Conservation (phyloP, 768 basidiomycete genomes). For the Lactifluus hygrophoroides region DNA sequence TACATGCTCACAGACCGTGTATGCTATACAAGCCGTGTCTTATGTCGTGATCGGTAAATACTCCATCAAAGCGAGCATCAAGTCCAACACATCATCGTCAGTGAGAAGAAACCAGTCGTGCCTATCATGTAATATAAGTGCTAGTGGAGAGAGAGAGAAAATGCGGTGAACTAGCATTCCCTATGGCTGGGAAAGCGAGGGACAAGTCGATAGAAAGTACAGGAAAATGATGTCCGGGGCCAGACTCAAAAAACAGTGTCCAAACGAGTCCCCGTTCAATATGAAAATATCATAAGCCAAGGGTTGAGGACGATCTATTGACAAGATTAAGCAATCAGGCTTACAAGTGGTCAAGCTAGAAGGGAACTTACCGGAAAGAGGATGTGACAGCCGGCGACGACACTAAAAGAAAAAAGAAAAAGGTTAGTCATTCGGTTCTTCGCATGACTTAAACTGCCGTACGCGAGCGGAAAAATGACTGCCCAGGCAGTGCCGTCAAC, state of each 20-base stretch:
- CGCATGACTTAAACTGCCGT: constrained; percentile 26
- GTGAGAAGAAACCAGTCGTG: background rate
- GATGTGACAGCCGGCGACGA: constrained; percentile 58
- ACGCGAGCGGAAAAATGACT: constrained; percentile 68
- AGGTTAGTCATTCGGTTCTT: background rate
- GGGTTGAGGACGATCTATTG: constrained; percentile 74
- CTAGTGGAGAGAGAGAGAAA: background rate
- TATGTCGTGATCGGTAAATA: background rate
- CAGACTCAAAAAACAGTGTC: background rate
- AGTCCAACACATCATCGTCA: background rate
- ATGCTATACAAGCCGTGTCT: background rate
- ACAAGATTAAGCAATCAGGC: constrained; percentile 22
- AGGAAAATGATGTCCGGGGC: background rate
- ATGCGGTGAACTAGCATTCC: background rate
- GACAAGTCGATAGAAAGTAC: background rate
- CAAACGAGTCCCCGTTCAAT: constrained; percentile 24
- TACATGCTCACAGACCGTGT: background rate
- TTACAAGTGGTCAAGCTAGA: constrained; percentile 1
- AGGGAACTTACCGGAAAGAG: constrained; percentile 60
- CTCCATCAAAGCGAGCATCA: background rate
- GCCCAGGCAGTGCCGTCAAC: constrained; percentile 60
- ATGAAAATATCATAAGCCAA: constrained; percentile 80
- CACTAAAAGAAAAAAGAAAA: constrained; percentile 26
- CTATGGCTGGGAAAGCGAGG: background rate
- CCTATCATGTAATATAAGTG: background rate